Evolutionary conservation across 805 yeast genomes (phyloP).

Genomic region (Candida oleophila): DNA sequence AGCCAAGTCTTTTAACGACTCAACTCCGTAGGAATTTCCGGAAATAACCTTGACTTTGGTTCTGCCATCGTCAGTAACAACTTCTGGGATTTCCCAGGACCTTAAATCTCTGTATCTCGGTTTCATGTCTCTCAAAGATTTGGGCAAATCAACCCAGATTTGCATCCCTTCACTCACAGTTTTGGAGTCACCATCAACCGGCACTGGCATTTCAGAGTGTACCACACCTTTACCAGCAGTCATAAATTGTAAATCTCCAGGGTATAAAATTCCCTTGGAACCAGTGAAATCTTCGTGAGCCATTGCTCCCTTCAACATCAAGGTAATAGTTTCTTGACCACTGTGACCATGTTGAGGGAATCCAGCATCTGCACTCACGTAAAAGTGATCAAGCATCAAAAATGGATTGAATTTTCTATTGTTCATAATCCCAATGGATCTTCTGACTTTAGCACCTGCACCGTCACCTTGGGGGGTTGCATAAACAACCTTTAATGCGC

Average conservation of each 20-base stretch:
- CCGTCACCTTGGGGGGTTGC: constrained; percentile 81
- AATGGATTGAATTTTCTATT: constrained; percentile 81
- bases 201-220: constrained; percentile 55
- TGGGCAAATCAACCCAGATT: constrained; percentile 85
- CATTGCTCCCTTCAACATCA: constrained; percentile 32
- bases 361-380: constrained; percentile 49
- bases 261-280: constrained; percentile 20
- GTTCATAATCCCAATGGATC: constrained; percentile 70
- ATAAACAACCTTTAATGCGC: constrained; percentile 27
- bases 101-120: constrained; percentile 23
- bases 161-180: constrained; percentile 58
- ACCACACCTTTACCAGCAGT: constrained; percentile 25
- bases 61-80: constrained; percentile 20
- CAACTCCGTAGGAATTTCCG: constrained; percentile 73
- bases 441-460: constrained; percentile 78
- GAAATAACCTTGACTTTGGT: constrained; percentile 55
- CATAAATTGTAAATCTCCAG: constrained; percentile 25
- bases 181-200: constrained; percentile 35
- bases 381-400: constrained; percentile 77
- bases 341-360: constrained; percentile 42
- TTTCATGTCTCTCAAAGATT: constrained; percentile 46
- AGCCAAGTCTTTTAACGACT: constrained; percentile 70
- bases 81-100: constrained; percentile 35
- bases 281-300: constrained; percentile 35
- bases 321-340: constrained; percentile 39